Evolutionary conservation across 306 rosid genomes (phyloP).

Genomic region (Begonia fuchsioides): DNA sequence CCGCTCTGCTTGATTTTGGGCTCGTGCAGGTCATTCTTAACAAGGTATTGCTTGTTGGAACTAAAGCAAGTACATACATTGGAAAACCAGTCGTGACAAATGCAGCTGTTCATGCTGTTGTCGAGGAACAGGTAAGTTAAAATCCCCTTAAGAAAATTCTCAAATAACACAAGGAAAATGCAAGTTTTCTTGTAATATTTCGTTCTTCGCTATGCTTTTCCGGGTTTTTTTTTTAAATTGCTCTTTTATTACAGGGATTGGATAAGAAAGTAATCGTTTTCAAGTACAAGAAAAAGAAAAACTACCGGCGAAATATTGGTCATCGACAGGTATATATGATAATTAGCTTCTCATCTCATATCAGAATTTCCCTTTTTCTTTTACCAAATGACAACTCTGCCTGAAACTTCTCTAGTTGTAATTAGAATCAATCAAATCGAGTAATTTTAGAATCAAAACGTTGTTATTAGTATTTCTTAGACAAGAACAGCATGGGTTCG

Average conservation of each 20-base stretch:
- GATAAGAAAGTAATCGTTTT: slow-evolving; percentile 69
- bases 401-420: no score
- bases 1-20: slow-evolving; percentile 8
- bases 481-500: no score
- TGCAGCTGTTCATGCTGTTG: slow-evolving; percentile 88
- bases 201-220: no score
- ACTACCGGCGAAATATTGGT: slow-evolving; percentile 74
- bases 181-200: no score
- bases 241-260: slow-evolving; percentile 36
- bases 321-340: slow-evolving; percentile 64
- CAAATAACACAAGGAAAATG: no score
- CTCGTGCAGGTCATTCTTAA: slow-evolving; percentile 60
- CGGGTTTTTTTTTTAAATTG: no score
- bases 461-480: no score
- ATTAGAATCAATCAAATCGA: no score
- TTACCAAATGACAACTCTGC: no score
- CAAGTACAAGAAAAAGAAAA: slow-evolving; percentile 86
- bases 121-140: slow-evolving; percentile 74
- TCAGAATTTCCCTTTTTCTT: no score
- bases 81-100: slow-evolving; percentile 91
- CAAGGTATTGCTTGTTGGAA: slow-evolving; percentile 87
- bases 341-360: no score
- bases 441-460: no score
- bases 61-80: slow-evolving; percentile 59
- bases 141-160: background rate